These are phyloP conservation scores for Magnusiomyces fungicola DNA, from an alignment of 1,139 yeast genomes.

Conservation along the genomic window DNA sequence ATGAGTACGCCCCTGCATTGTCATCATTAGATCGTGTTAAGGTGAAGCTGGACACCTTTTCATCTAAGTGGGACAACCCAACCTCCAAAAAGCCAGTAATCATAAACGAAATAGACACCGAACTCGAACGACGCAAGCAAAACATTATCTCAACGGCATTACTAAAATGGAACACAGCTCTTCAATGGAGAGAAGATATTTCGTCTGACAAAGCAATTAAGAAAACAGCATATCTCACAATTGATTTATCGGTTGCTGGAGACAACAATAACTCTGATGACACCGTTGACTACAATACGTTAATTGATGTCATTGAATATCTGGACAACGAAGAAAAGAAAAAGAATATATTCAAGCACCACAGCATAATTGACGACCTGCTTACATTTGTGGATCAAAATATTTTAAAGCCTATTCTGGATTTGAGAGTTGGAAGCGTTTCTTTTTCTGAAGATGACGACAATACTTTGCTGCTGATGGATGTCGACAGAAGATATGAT, in stretches of 20 bases:
- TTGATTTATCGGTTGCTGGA: constrained; percentile 6
- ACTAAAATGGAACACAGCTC: constrained; percentile 21
- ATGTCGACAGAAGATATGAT: neutral
- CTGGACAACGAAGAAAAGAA: constrained; percentile 4
- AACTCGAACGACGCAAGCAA: constrained; percentile 14
- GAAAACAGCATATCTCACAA: constrained; percentile 6
- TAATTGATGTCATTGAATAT: neutral
- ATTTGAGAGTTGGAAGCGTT: constrained; percentile 9
- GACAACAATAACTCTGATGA: constrained; percentile 5
- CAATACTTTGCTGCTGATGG: neutral
- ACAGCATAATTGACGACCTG: constrained; percentile 20
- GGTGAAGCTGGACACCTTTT: constrained; percentile 20
- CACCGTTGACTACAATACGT: neutral
- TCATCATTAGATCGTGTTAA: constrained; percentile 22
- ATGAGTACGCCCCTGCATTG: constrained; percentile 23
- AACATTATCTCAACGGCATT: constrained; percentile 16
- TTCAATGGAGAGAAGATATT: constrained; percentile 12
- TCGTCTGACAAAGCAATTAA: neutral
- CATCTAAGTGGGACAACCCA: constrained; percentile 6
- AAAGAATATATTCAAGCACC: neutral
- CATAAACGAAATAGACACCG: constrained; percentile 15
- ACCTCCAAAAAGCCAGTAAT: constrained; percentile 2
- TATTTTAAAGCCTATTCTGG: constrained; percentile 21
- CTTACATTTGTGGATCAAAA: constrained; percentile 19
- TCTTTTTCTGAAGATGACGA: constrained; percentile 5